Evolutionary conservation across 768 basidiomycete genomes (phyloP), one percentile per base, ranked within the genome.

Genomic region (Pleurotus tuber-regium): DNA sequence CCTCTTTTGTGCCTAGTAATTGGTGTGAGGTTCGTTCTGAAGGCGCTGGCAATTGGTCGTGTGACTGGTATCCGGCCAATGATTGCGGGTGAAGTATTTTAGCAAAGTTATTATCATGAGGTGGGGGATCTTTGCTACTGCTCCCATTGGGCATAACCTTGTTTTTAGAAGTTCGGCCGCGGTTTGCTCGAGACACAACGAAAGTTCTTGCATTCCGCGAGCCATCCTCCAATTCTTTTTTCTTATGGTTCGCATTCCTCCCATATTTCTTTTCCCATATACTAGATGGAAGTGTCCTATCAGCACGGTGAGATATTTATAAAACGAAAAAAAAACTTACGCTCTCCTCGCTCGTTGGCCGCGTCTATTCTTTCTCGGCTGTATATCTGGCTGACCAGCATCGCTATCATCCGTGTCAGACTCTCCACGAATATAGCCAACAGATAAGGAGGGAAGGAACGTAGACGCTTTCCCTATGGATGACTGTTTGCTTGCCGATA

Each of bases 241-340:
- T 87, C 69, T 95, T 79, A 66, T 98, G 96, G 64, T 96, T 97
- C 19, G 96, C 95, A 54, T 85, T 82, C 54, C 75, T 80, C 42
- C 96, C 96, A 60, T 83, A 98, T 67, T 94, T 98, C 72, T 93
- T 95, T 70, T 98, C 96, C 95, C 96, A 98, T 58, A 98, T 97
- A 2, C 95, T 98, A 60, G 35, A 44, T 33, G 39, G 30, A n/a
- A 14, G 52, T 5, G 9, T 43, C 29, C n/a, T 47, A 41, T 48
- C 26, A 60, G 53, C 52, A 44, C 28, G 53, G 31, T 31, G 29
- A 40, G 2, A 43, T 18, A 14, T 35, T 11, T 3, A 26, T 9
- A 48, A 18, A 21, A n/a, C 48, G 33, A 29, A 30, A 35, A n/a
- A 9, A 48, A 24, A 40, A 51, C 95, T 79, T 66, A 97, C 97